Conservation (phyloP, 2,329 filamentous ascomycete genomes). For the Thermomyces lanuginosus region DNA sequence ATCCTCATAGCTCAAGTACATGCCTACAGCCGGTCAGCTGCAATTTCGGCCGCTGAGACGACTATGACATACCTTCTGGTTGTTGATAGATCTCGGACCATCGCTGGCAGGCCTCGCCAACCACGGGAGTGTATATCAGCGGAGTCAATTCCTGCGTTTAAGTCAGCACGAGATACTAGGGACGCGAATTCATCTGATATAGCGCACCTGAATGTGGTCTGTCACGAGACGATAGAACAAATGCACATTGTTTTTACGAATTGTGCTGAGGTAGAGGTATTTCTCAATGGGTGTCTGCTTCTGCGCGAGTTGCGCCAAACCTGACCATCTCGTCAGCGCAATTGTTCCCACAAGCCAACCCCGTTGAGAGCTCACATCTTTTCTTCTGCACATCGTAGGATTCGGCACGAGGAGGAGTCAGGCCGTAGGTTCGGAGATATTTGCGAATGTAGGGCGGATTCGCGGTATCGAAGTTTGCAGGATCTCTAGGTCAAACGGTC, state of each 20-base stretch:
- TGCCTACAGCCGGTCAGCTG: conserved; percentile 26
- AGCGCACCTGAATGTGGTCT: conserved; percentile 29
- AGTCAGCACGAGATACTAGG: conserved; percentile 2
- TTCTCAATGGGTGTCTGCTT: conserved; percentile 34
- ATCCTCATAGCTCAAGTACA: conserved; percentile 94
- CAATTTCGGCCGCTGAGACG: neutral
- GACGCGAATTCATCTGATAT: too few relatives aligned
- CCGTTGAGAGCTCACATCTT: conserved; percentile 22
- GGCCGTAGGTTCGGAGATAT: conserved; percentile 35
- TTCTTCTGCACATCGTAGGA: conserved; percentile 34
- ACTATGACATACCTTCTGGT: conserved; percentile 50
- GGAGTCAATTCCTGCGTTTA: conserved; percentile 30
- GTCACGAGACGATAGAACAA: conserved; percentile 36
- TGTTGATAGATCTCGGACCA: conserved; percentile 94
- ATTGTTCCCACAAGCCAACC: neutral
- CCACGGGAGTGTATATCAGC: conserved; percentile 35
- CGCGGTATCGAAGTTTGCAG: conserved; percentile 34
- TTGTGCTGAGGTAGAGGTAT: conserved; percentile 33
- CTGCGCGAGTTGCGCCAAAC: conserved; percentile 31
- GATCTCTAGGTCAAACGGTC: too few relatives aligned
- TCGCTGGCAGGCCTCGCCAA: conserved; percentile 89
- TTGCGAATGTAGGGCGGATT: conserved; percentile 35
- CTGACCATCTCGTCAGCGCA: conserved; percentile 9
- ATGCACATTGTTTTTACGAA: conserved; percentile 37
- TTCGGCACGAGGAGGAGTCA: conserved; percentile 34